Percentiles rank a stretch among this genome's conserved stretches.
Conservation (phyloP, 345 rosid species). For the Cardamine chenopodiifolia region DNA sequence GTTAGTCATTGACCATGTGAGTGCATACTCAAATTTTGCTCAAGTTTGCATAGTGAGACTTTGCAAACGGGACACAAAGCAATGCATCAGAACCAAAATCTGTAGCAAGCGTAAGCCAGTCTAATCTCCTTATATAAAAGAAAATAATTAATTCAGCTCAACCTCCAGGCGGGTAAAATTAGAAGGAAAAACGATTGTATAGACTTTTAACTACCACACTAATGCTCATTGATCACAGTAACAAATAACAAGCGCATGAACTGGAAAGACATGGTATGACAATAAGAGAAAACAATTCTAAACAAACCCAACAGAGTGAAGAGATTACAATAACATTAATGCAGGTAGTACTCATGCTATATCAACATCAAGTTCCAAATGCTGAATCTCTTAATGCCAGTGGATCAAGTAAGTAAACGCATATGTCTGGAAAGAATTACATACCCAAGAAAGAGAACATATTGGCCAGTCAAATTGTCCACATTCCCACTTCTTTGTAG, state of each 20-base stretch:
- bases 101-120: background rate
- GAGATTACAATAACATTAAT: background rate
- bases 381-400: background rate
- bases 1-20: slow-evolving; percentile 9
- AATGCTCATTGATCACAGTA: slow-evolving; percentile 1
- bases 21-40: background rate
- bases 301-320: slow-evolving; percentile 1
- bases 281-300: background rate
- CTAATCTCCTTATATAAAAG: background rate
- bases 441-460: slow-evolving; percentile 93
- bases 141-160: background rate
- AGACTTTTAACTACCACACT: background rate
- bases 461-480: slow-evolving; percentile 94
- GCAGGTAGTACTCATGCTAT: background rate
- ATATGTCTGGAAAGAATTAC: slow-evolving; percentile 33
- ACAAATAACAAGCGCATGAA: background rate
- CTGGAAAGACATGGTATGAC: background rate
- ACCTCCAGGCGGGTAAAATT: background rate
- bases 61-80: background rate
- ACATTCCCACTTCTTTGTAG: slow-evolving; percentile 95
- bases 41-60: slow-evolving; percentile 1
- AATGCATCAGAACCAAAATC: slow-evolving; percentile 12
- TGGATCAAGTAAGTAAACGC: slow-evolving; percentile 10
- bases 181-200: background rate
- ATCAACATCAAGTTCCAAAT: slow-evolving; percentile 3